These are phyloP conservation scores for Blastocystis sp. DNA, from an alignment of 352 stramenopile species.

Conservation along the genomic window DNA sequence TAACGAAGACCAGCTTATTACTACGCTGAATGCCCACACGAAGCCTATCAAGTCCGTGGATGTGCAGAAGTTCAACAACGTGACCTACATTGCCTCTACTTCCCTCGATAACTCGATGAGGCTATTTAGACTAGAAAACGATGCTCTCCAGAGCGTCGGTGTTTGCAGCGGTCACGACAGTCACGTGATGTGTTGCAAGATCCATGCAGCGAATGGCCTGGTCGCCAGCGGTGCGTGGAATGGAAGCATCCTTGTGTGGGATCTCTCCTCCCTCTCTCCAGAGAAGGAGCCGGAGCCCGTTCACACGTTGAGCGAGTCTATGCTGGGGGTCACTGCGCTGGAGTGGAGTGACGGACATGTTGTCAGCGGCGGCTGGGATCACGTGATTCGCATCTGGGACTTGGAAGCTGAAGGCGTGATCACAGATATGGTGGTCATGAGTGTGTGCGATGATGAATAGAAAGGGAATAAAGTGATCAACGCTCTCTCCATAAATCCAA, in stretches of 20 bases:
- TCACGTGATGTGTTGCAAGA: neutral
- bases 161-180: neutral
- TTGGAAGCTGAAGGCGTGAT: conserved; percentile 52
- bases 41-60: conserved; percentile 40
- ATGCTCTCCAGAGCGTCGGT: neutral
- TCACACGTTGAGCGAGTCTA: neutral
- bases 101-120: conserved; percentile 17
- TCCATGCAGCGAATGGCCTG: neutral
- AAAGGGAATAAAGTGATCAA: conserved; percentile 58
- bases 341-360: neutral
- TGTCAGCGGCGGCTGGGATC: conserved; percentile 50
- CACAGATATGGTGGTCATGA: neutral
- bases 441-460: neutral
- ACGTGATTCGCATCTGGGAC: conserved; percentile 52
- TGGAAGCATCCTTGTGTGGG: conserved; percentile 31
- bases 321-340: neutral
- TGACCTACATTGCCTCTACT: neutral
- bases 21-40: neutral
- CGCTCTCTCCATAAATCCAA: neutral
- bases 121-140: neutral
- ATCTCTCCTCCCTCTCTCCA: neutral
- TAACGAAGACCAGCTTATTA: neutral
- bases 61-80: neutral
- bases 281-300: neutral
- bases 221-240: conserved; percentile 23